phyloP scores from a whole-genome alignment of 2,329 filamentous ascomycete species.

The Alternaria brassicicola region DNA sequence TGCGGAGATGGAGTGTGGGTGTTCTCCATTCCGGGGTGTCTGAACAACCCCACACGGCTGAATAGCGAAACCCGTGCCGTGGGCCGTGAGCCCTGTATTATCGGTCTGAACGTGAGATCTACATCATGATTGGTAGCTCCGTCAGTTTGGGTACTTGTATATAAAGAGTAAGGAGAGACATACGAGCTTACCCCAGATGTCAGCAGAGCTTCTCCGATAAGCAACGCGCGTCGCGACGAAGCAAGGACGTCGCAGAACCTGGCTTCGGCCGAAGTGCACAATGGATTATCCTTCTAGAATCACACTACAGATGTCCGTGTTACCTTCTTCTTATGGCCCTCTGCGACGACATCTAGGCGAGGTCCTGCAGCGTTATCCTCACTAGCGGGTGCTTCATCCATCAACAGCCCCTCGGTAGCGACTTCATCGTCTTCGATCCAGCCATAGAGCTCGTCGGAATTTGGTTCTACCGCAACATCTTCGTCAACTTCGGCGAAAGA shows the following conservation, averaged over 20 bases:
- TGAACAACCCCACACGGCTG: constrained; percentile 28
- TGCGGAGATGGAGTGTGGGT: constrained; percentile 15
- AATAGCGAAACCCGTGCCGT: constrained; percentile 17
- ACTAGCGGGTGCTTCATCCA: constrained; percentile 36
- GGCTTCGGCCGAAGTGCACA: background rate
- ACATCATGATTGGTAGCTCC: constrained; percentile 17
- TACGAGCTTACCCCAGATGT: constrained; percentile 22
- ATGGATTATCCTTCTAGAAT: constrained; percentile 8
- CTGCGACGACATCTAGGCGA: constrained; percentile 25
- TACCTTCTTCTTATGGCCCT: constrained; percentile 33
- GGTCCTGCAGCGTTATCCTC: constrained; percentile 23
- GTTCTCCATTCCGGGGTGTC: constrained; percentile 23
- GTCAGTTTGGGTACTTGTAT: constrained; percentile 16
- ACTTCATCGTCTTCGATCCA: constrained; percentile 70
- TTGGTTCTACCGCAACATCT: constrained; percentile 66
- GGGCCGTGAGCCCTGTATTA: constrained; percentile 23
- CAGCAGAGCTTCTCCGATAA: constrained; percentile 24
- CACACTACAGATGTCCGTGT: constrained; percentile 31
- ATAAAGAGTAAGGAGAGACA: constrained; percentile 12
- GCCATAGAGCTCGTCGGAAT: constrained; percentile 71
- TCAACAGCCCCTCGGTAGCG: constrained; percentile 48
- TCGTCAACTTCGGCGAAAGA: constrained; percentile 63
- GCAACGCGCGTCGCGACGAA: constrained; percentile 21
- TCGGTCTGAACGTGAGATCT: constrained; percentile 26
- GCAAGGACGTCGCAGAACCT: constrained; percentile 4